phyloP scores from a whole-genome alignment of 495 filamentous ascomycete species.

The Aspergillus carlsbadensis region DNA sequence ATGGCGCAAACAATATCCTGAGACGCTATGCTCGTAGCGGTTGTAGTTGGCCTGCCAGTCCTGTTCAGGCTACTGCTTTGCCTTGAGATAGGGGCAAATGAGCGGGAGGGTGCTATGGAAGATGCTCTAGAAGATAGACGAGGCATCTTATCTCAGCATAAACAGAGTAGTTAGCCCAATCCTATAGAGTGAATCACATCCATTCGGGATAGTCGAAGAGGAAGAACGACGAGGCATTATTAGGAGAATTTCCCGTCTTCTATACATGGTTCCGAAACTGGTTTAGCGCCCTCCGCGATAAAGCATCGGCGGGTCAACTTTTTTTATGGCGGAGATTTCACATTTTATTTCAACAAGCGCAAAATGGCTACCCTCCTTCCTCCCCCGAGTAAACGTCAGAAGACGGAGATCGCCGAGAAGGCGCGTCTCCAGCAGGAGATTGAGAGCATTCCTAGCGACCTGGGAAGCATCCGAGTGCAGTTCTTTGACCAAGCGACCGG shows the following conservation, averaged over 20 bases:
- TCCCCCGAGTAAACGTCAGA: conserved; percentile 89
- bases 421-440: conserved; percentile 75
- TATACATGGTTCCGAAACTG: conserved; percentile 21
- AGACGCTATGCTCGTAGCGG: conserved; percentile 68
- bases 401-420: conserved; percentile 70
- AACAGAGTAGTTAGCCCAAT: not conserved
- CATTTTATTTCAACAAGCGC: conserved; percentile 4
- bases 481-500: conserved; percentile 85
- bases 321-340: conserved; percentile 17
- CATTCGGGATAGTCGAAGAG: not conserved
- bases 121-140: conserved; percentile 18
- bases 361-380: conserved; percentile 86
- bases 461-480: conserved; percentile 79
- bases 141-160: conserved; percentile 8
- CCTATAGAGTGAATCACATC: not conserved
- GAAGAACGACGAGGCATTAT: not conserved
- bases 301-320: conserved; percentile 9
- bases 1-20: conserved; percentile 88
- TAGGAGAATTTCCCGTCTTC: conserved; percentile 29
- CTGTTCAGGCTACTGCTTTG: conserved; percentile 41
- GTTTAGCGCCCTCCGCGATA: conserved; percentile 29
- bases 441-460: conserved; percentile 63
- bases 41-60: conserved; percentile 50
- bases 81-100: conserved; percentile 29
- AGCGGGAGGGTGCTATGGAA: conserved; percentile 16